Conservation (phyloP, 2,329 filamentous ascomycete genomes). For the Lachnellula willkommii region DNA sequence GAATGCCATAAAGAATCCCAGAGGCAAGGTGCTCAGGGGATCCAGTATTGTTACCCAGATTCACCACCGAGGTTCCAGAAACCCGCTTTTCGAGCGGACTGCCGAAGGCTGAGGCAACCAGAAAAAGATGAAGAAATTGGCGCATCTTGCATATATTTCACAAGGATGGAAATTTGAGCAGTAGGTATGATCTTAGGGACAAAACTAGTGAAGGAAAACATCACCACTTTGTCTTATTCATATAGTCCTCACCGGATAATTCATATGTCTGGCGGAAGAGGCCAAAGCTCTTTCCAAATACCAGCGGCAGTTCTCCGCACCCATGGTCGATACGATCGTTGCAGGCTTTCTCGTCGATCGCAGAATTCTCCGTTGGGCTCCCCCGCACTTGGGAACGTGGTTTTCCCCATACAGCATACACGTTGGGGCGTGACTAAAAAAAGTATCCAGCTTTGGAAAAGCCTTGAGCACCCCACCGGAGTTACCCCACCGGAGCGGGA, state of each 20-base stretch:
- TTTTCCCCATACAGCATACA: no score
- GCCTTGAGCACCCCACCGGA: background rate
- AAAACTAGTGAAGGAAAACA: background rate
- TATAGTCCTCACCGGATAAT: conserved; percentile 1
- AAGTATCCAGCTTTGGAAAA: no score
- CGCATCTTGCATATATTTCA: background rate
- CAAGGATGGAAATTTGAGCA: background rate
- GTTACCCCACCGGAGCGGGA: conserved; percentile 3
- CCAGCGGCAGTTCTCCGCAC: background rate
- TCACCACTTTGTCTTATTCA: background rate
- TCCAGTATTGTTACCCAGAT: conserved; percentile 31
- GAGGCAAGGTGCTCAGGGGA: conserved; percentile 35
- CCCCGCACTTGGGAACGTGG: no score
- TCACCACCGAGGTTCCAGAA: conserved; percentile 25
- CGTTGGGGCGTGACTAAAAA: no score
- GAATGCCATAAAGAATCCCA: conserved; percentile 40
- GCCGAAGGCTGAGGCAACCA: conserved; percentile 9
- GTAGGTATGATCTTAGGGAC: no score
- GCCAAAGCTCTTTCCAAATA: background rate
- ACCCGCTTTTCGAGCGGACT: conserved; percentile 11
- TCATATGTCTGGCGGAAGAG: background rate
- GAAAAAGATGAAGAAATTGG: conserved; percentile 7
- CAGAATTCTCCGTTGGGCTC: background rate
- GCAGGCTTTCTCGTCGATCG: background rate
- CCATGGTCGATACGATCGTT: background rate